Conservation (phyloP, 768 basidiomycete genomes). For the Leucocoprinus sp. region DNA sequence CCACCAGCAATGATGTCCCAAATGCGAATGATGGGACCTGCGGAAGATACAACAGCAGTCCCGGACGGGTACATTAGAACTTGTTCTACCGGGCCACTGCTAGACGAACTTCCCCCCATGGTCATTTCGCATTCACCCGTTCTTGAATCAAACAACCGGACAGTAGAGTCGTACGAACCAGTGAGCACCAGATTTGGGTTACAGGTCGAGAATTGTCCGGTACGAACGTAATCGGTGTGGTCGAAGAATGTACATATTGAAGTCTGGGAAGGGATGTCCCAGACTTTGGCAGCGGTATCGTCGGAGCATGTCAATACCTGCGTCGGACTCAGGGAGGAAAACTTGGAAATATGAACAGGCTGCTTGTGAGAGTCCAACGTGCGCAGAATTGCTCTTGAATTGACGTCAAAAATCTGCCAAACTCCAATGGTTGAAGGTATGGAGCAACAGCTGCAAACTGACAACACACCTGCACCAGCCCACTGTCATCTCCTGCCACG, state of each 20-base stretch:
- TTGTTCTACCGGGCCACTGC: constrained; percentile 74
- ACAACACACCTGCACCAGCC: constrained; percentile 62
- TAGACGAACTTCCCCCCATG: constrained; percentile 44
- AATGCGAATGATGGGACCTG: constrained; percentile 86
- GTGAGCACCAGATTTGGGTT: constrained; percentile 83
- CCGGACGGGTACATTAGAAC: constrained; percentile 90
- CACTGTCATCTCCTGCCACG: constrained; percentile 92
- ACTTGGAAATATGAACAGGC: constrained; percentile 91
- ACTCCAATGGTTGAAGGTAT: constrained; percentile 24
- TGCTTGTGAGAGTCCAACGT: constrained; percentile 92
- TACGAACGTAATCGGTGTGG: constrained; percentile 94
- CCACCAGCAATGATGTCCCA: constrained; percentile 95
- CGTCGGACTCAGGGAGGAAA: constrained; percentile 73
- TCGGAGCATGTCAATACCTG: constrained; percentile 93
- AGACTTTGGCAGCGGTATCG: constrained; percentile 88
- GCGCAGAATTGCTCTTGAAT: constrained; percentile 86
- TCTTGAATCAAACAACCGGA: constrained; percentile 80
- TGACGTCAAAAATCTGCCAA: constrained; percentile 78
- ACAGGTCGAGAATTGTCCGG: constrained; percentile 77
- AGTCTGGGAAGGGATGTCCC: constrained; percentile 90
- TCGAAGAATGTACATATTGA: constrained; percentile 69
- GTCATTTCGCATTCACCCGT: constrained; percentile 80
- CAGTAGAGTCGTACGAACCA: constrained; percentile 91
- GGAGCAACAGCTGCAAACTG: not conserved
- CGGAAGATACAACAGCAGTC: constrained; percentile 74